phyloP scores from a whole-genome alignment of 2,329 filamentous ascomycete species.

The Fusarium devonianum region DNA sequence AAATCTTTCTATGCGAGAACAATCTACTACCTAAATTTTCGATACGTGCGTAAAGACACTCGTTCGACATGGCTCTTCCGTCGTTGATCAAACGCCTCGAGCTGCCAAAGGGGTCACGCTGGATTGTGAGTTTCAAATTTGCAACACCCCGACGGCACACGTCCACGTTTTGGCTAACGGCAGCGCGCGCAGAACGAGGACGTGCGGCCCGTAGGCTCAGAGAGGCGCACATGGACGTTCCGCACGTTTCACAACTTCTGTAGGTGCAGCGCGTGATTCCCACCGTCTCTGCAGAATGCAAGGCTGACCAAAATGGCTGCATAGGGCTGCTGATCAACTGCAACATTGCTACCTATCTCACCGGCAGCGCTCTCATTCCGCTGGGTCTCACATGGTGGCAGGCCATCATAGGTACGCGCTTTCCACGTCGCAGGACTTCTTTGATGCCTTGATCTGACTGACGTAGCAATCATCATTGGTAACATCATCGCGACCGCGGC shows the following conservation, averaged over 20 bases:
- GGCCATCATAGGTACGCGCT: constrained; percentile 48
- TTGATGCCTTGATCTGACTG: not conserved
- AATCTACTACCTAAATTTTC: too few relatives aligned
- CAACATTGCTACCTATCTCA: constrained; percentile 52
- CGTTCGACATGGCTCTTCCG: constrained; percentile 32
- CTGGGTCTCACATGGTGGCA: constrained; percentile 53
- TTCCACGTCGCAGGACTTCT: not conserved
- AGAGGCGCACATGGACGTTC: constrained; percentile 52
- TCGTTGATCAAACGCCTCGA: constrained; percentile 37
- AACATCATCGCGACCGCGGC: constrained; percentile 50
- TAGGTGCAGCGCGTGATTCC: constrained; percentile 33
- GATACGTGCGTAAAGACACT: constrained; percentile 6
- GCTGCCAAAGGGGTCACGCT: constrained; percentile 44
- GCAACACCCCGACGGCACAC: not conserved
- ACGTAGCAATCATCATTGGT: constrained; percentile 46
- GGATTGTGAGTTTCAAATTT: constrained; percentile 42
- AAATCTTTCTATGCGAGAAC: too few relatives aligned
- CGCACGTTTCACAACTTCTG: constrained; percentile 55
- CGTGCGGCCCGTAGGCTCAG: constrained; percentile 55
- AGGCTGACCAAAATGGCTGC: constrained; percentile 1
- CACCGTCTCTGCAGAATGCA: not conserved
- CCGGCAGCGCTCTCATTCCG: constrained; percentile 52
- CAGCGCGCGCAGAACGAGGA: constrained; percentile 55
- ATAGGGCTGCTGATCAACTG: constrained; percentile 57
- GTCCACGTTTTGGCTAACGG: not conserved